Conservation (phyloP, 2,329 filamentous ascomycete genomes). For the Colletotrichum zoysiae region DNA sequence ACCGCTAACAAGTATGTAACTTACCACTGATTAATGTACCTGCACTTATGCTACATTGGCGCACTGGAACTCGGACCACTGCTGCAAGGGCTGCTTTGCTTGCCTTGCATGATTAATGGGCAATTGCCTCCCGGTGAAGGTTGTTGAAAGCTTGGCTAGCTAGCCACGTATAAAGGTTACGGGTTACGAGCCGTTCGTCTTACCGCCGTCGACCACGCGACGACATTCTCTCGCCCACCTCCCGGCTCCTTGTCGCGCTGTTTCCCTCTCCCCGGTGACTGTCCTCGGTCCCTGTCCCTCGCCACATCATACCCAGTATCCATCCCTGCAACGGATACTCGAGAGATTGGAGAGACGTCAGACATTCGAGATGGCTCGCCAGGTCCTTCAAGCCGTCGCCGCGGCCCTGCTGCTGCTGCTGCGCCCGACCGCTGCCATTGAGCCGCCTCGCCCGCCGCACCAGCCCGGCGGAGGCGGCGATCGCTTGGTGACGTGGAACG, state of each 20-base stretch:
- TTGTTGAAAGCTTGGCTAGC: not conserved
- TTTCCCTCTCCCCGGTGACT: not conserved
- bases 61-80: constrained; percentile 9
- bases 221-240: not conserved
- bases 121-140: not conserved
- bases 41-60: not conserved
- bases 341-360: not conserved
- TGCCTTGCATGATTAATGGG: not conserved
- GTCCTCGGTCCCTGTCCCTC: not conserved
- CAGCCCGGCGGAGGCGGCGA: constrained; percentile 68
- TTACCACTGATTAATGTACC: not conserved
- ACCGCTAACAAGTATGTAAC: not conserved
- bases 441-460: constrained; percentile 65
- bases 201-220: too few species aligned
- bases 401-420: constrained; percentile 24
- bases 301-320: not conserved
- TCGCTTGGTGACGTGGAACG: constrained; percentile 70
- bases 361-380: constrained; percentile 33
- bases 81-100: not conserved
- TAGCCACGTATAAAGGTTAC: not conserved
- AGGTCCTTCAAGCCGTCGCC: constrained; percentile 27
- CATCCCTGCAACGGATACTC: not conserved
- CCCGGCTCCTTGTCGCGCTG: not conserved
- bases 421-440: constrained; percentile 53
- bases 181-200: not conserved